phyloP scores from a whole-genome alignment of 1,139 yeast genomes.

The Kurtzmaniella quercitrusa region DNA sequence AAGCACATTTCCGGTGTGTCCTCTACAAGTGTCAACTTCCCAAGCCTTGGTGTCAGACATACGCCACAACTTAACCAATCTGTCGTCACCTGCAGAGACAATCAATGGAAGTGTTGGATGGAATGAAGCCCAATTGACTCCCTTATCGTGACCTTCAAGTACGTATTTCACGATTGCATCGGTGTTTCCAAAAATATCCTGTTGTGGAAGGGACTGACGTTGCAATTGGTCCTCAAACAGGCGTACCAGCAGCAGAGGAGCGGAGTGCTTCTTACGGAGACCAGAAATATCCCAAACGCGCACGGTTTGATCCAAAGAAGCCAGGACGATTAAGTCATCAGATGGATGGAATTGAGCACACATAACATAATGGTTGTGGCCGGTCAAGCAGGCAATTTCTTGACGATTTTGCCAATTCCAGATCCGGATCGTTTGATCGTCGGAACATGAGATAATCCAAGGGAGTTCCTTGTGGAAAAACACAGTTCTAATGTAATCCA shows the following conservation, averaged over 20 bases:
- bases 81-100: constrained; percentile 95
- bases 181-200: constrained; percentile 90
- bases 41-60: constrained; percentile 98
- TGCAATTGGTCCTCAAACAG: constrained; percentile 78
- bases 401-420: constrained; percentile 99
- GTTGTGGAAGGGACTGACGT: constrained; percentile 71
- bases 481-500: constrained; percentile 93
- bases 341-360: constrained; percentile 96
- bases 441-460: constrained; percentile 95
- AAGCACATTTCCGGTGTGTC: constrained; percentile 91
- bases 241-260: constrained; percentile 51
- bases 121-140: constrained; percentile 97
- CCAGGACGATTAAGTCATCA: constrained; percentile 91
- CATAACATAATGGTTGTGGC: constrained; percentile 98
- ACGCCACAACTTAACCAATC: constrained; percentile 94
- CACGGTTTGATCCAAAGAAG: constrained; percentile 97
- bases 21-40: constrained; percentile 98
- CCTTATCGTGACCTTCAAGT: constrained; percentile 96
- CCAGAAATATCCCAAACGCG: constrained; percentile 99
- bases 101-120: constrained; percentile 95
- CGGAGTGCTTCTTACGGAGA: constrained; percentile 91
- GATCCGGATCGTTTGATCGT: constrained; percentile 96
- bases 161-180: constrained; percentile 95
- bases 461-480: constrained; percentile 95
- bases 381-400: constrained; percentile 95